Evolutionary conservation across 2,329 filamentous ascomycete species (phyloP), one percentile per base, ranked within the genome.

Genomic region (Epichloe sibirici): DNA sequence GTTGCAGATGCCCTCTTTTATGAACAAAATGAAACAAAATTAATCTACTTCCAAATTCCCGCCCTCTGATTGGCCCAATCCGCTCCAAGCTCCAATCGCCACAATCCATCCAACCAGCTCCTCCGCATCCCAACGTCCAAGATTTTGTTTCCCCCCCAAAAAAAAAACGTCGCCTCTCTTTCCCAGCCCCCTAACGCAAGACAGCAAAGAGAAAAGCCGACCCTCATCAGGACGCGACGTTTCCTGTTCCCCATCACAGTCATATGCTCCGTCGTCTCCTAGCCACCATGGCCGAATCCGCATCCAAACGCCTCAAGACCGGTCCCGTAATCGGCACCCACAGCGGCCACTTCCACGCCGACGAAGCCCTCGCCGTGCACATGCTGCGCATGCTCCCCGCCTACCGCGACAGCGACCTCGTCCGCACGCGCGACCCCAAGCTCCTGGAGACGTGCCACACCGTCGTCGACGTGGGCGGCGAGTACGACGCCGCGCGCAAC

Each of bases 301-400:
- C 83, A 63, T 72, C 85, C 57, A 97, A 97, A 73, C 85, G 88
- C 69, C 73, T 94, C 68, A 95, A 95, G 78, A 52, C 51, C 34
- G 61, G 62, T 45, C 59, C 85, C 58, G 71, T 82, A 61, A 94
- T 96, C 66, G 93, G 90, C 65, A 98, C 93, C 34, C 93, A 98
- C 79, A 96, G 86, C 73, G 93, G 93, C 61, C 90, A 96, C 76
- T 98, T 98, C 79, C 93, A 98, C 74, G 93, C 93, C 68, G 93
- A 98, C 70, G 93, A 98, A 74, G 91, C 93, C 56, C 82, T 98
- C 44, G 93, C 93, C 54, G 90, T 98, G 58, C 90, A 95, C 76
- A 89, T 98, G 77, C 86, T 98, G 61, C 89, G 90, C 58, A 80
- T 86, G 53, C 85, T 97, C 17, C 91, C 93, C 23, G 73, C 83